Conservation (phyloP, 306 rosid species). For the Cucurbita moschata region DNA sequence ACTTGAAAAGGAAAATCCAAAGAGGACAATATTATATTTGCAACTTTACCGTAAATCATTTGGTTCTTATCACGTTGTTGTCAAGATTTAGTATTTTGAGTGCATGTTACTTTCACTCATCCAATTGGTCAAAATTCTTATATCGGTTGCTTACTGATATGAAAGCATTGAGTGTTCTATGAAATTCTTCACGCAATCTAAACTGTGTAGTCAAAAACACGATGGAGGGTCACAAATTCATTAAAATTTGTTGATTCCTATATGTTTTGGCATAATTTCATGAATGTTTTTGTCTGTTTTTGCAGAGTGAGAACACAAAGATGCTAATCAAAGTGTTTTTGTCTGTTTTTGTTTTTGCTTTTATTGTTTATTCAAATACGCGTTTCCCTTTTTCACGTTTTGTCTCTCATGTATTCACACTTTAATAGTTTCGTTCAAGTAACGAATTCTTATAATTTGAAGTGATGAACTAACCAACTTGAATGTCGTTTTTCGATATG, state of each 20-base stretch:
- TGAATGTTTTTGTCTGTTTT: neutral
- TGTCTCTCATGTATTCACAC: neutral
- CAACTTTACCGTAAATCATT: neutral
- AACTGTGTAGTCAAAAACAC: neutral
- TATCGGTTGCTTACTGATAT: neutral
- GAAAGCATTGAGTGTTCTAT: neutral
- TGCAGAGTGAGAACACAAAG: neutral
- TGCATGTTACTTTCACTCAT: neutral
- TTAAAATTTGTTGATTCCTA: neutral
- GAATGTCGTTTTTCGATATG: neutral
- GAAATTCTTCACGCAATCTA: neutral
- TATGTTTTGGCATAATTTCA: neutral
- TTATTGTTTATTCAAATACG: neutral
- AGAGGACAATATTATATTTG: neutral
- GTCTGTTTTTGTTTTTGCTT: neutral
- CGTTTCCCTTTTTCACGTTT: neutral
- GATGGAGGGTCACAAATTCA: too few relatives aligned
- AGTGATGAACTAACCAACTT: neutral
- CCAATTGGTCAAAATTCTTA: neutral
- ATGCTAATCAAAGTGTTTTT: neutral
- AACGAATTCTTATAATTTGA: neutral
- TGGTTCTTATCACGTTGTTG: too few relatives aligned
- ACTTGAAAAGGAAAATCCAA: too few relatives aligned
- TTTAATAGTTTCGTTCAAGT: neutral
- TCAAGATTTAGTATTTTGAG: neutral